These are phyloP conservation scores for Melampsora americana DNA, from an alignment of 1,284 basidiomycete species.

Conservation along the genomic window DNA sequence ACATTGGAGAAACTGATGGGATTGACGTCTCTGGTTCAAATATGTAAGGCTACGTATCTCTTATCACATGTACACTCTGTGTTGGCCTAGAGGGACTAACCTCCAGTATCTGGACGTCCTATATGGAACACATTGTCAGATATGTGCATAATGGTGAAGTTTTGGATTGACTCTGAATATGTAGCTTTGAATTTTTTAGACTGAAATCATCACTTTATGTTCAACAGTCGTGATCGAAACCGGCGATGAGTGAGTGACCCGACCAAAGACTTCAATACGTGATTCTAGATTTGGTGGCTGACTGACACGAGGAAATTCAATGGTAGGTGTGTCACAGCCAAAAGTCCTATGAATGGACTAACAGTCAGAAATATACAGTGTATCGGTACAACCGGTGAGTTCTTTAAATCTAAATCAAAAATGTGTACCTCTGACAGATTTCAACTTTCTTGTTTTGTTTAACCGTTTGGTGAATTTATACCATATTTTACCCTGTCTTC, in stretches of 20 bases:
- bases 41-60: constrained; percentile 8
- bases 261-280: no score
- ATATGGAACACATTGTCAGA: not conserved
- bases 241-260: constrained; percentile 30
- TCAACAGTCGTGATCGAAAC: constrained; percentile 19
- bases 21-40: constrained; percentile 24
- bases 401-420: not conserved
- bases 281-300: no score
- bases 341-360: constrained; percentile 24
- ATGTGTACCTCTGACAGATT: not conserved
- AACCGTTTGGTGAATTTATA: no score
- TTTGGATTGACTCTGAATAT: not conserved
- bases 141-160: constrained; percentile 27
- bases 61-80: no score
- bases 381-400: constrained; percentile 24
- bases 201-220: not conserved
- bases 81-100: no score
- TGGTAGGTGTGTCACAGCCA: constrained; percentile 32
- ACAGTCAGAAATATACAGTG: constrained; percentile 15
- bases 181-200: not conserved
- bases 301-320: no score
- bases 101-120: not conserved
- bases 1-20: constrained; percentile 36
- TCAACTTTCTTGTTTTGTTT: no score
- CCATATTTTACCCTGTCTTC: not conserved